Base-by-base conservation (phyloP, 495 filamentous ascomycete species). In the Cercophora newfieldiana region DNA sequence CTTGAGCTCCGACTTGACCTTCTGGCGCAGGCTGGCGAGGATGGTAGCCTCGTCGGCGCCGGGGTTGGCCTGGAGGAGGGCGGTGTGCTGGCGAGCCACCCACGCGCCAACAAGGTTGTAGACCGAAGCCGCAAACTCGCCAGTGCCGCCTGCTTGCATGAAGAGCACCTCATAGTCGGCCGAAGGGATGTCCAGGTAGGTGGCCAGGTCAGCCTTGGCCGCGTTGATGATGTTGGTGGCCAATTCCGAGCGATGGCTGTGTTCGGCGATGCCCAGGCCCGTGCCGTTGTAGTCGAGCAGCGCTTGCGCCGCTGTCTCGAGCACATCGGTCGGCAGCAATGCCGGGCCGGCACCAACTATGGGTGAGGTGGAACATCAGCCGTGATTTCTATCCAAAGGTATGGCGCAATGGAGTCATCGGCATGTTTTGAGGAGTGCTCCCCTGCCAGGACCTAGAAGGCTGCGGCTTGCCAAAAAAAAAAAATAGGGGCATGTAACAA, bases 191-290 rank as follows among this genome's bases (percentile, higher is more conserved):
- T 91, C 88, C 47, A 93, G 87, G 68, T 91, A 90, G 16, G 76
- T 77, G 24, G 82, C 80, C n/a, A 92, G 81, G 71, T 87, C 84
- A 33, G 83, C 82, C 69, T 90, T 91, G 66, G 85, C 82, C 62
- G 85, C 77, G 66, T 88, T 84, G 71, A 92, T 82, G 69, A 93
- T 89, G 24, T 87, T 83, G 60, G 80, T 83, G 18, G 94, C 93
- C 54, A 90, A 83, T 44, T 86, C 79, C n/a, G 90, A 93, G 59
- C 94, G 93, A 77, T 98, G 94, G 22, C 90, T 94, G 77, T 96
- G 91, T 75, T 97, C 93, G 66, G 90, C 90, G 51, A 94, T 82
- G 66, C 89, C 91, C 64, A 97, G 80, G 51, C 94, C 93, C 63
- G 86, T 91, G 74, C 87, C 82, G 25, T 96, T 83, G 81, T 88